phyloP scores from a whole-genome alignment of 306 rosid species.

The Mimosa pudica region DNA sequence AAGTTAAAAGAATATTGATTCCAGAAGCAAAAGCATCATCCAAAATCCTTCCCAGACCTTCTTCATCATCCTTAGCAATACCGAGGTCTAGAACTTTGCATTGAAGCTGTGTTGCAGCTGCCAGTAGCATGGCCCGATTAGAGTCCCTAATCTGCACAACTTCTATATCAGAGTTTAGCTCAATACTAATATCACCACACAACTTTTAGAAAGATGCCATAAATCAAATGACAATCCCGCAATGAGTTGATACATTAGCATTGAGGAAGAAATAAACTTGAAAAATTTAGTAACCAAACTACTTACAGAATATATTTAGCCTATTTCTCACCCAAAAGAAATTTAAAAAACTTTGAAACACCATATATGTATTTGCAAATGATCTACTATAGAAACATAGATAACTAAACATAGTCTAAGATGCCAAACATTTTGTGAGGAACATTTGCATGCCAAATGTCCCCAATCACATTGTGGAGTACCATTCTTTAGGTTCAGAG shows the following conservation, averaged over 20 bases:
- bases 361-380: neutral
- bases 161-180: constrained; percentile 32
- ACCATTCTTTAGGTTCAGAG: neutral
- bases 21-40: constrained; percentile 77
- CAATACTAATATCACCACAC: constrained; percentile 20
- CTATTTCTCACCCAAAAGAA: neutral
- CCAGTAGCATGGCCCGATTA: constrained; percentile 89
- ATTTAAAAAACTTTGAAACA: constrained; percentile 8
- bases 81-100: constrained; percentile 87
- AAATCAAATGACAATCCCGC: constrained; percentile 29
- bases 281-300: neutral
- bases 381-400: neutral
- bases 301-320: constrained; percentile 24
- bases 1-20: constrained; percentile 78
- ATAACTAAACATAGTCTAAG: constrained; percentile 2
- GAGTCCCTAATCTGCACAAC: constrained; percentile 90
- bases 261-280: constrained; percentile 1
- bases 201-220: constrained; percentile 4
- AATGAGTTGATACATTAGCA: neutral
- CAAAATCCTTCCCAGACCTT: constrained; percentile 63
- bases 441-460: neutral
- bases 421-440: neutral
- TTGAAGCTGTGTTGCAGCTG: constrained; percentile 71
- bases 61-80: constrained; percentile 80
- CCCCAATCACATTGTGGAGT: neutral